phyloP scores from a whole-genome alignment of 2,329 filamentous ascomycete species.

The Fonsecaea pedrosoi region DNA sequence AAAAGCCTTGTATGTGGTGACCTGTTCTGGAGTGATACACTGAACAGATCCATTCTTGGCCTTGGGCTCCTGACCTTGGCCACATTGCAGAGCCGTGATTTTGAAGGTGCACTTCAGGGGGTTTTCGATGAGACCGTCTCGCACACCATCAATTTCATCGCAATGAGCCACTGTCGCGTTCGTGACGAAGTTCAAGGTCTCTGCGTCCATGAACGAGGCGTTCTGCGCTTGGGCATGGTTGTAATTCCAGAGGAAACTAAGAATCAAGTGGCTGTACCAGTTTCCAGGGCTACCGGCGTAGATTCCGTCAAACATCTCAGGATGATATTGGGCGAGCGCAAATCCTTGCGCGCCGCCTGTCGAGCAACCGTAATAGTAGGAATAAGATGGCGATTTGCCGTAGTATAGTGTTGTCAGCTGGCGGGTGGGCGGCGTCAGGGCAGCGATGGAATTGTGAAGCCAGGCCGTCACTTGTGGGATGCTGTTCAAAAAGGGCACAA shows the following conservation, averaged over 20 bases:
- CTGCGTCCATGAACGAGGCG: not conserved
- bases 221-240: not conserved
- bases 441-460: conserved; percentile 7
- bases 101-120: not conserved
- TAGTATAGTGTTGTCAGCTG: not conserved
- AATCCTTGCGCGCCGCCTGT: conserved; percentile 1
- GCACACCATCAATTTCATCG: not conserved
- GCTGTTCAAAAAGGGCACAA: conserved; percentile 7
- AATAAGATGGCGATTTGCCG: not conserved
- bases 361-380: not conserved
- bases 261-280: conserved; percentile 4
- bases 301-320: conserved; percentile 3
- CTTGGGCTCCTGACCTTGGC: not conserved
- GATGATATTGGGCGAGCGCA: not conserved
- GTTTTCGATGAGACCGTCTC: not conserved
- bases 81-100: not conserved
- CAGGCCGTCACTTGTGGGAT: not conserved
- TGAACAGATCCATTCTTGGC: not conserved
- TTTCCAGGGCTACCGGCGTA: not conserved
- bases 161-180: not conserved
- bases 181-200: not conserved
- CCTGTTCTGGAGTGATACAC: not conserved
- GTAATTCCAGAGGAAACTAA: conserved; percentile 4
- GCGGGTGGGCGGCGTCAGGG: not conserved
- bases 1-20: not conserved